Conservation (phyloP, 2,329 filamentous ascomycete species). For the Sporothrix mexicana region DNA sequence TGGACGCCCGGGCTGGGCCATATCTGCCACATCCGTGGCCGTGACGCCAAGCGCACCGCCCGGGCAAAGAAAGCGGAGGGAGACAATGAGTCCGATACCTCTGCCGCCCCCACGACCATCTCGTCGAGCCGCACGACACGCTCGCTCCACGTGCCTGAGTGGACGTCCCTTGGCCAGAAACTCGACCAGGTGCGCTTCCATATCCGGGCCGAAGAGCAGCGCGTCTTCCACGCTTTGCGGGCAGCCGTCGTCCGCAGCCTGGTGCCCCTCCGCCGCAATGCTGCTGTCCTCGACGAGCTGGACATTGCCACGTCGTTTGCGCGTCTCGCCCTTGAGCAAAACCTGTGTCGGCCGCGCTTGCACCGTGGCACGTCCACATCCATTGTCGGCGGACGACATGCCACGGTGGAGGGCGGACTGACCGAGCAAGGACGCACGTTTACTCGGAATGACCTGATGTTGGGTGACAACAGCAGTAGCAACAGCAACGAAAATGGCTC, state of each 20-base stretch:
- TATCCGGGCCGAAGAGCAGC: constrained; percentile 83
- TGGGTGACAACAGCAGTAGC: constrained; percentile 53
- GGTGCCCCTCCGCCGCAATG: constrained; percentile 85
- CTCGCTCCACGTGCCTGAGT: constrained; percentile 82
- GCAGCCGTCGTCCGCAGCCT: constrained; percentile 79
- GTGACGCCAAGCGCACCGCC: constrained; percentile 58
- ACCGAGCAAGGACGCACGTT: constrained; percentile 70
- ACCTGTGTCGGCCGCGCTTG: constrained; percentile 74
- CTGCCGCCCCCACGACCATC: constrained; percentile 58
- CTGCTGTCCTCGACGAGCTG: constrained; percentile 88
- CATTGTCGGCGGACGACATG: constrained; percentile 85
- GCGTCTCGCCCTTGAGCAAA: constrained; percentile 73
- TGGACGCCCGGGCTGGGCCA: constrained; percentile 90
- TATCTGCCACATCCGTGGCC: constrained; percentile 87
- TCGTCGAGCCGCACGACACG: constrained; percentile 83
- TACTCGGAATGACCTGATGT: constrained; percentile 69
- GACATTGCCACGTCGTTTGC: constrained; percentile 91
- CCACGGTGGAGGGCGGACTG: constrained; percentile 86
- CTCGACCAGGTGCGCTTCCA: constrained; percentile 79
- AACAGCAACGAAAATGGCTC: constrained; percentile 52
- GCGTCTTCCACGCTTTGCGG: constrained; percentile 76
- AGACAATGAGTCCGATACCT: constrained; percentile 36
- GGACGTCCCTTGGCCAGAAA: constrained; percentile 78
- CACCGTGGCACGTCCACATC: constrained; percentile 70
- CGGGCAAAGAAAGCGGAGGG: constrained; percentile 20